These are phyloP conservation scores for Botrytis cinerea DNA, from an alignment of 2,329 filamentous ascomycete species.

Conservation along the genomic window DNA sequence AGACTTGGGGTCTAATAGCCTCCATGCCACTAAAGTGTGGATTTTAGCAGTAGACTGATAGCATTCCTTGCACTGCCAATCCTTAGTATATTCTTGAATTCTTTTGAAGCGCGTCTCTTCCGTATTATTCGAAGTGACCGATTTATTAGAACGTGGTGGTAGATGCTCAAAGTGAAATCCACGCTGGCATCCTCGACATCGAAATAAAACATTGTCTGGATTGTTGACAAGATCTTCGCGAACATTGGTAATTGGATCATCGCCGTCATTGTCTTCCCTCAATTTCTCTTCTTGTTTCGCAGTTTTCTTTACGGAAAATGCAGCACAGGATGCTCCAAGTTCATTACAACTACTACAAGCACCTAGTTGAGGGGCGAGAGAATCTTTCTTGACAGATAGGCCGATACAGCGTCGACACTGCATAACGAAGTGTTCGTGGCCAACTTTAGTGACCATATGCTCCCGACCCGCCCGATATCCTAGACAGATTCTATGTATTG, in stretches of 20 bases:
- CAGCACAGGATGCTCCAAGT: conserved; percentile 66
- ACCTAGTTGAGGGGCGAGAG: conserved; percentile 66
- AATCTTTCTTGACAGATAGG: conserved; percentile 66
- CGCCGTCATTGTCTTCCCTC: conserved; percentile 74
- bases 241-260: conserved; percentile 73
- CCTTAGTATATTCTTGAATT: conserved; percentile 69
- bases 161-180: conserved; percentile 86
- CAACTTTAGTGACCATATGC: conserved; percentile 88
- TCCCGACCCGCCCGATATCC: conserved; percentile 72
- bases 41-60: conserved; percentile 65
- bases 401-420: conserved; percentile 88
- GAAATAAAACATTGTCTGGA: conserved; percentile 73
- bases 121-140: conserved; percentile 44
- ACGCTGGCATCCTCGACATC: conserved; percentile 75
- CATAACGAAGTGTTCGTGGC: conserved; percentile 74
- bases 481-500: conserved; percentile 83
- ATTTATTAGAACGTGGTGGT: conserved; percentile 47
- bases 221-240: conserved; percentile 70
- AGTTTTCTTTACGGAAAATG: conserved; percentile 74
- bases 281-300: conserved; percentile 81
- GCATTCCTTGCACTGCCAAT: conserved; percentile 84
- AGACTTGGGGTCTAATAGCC: conserved; percentile 61
- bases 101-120: conserved; percentile 59
- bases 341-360: conserved; percentile 70
- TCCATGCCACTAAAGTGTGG: conserved; percentile 83